A percentile compares a stretch with the other conserved stretches of the same genome.
Evolutionary conservation across 805 yeast genomes (phyloP).

Genomic region (Debaryomyces prosopidis): DNA sequence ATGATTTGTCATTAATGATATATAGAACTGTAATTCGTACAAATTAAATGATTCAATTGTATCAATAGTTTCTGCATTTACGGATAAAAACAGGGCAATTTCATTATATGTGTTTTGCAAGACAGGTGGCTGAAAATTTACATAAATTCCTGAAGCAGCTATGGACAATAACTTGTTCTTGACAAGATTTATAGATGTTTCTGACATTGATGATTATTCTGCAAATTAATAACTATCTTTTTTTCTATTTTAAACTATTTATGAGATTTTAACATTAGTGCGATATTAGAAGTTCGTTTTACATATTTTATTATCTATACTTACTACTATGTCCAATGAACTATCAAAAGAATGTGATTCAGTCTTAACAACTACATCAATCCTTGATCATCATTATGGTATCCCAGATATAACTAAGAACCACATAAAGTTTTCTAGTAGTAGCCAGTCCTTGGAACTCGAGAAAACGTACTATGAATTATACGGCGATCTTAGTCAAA

Average conservation of each 20-base stretch:
- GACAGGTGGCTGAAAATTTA: slow-evolving; percentile 48
- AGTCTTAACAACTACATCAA: slow-evolving; percentile 17
- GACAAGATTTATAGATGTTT: slow-evolving; percentile 8
- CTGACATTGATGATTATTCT: slow-evolving; percentile 5
- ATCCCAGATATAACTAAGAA: slow-evolving; percentile 20
- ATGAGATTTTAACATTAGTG: background rate
- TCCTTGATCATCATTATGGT: slow-evolving; percentile 35
- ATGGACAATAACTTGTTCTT: slow-evolving; percentile 52
- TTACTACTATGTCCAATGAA: slow-evolving; percentile 15
- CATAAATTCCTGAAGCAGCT: slow-evolving; percentile 52
- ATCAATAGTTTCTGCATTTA: slow-evolving; percentile 29
- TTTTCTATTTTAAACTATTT: too few species aligned
- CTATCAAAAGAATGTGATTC: slow-evolving; percentile 22
- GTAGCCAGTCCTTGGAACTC: slow-evolving; percentile 11
- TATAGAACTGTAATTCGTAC: slow-evolving; percentile 70
- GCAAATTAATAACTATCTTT: background rate
- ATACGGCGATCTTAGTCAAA: slow-evolving; percentile 22
- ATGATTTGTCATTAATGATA: slow-evolving; percentile 57
- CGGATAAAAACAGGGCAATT: slow-evolving; percentile 34
- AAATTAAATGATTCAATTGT: slow-evolving; percentile 55
- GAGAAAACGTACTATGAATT: slow-evolving; percentile 27
- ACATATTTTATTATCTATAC: background rate
- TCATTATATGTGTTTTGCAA: slow-evolving; percentile 38
- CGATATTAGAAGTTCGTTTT: slow-evolving; percentile 2
- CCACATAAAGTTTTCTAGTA: background rate